Evolutionary conservation across 2,329 filamentous ascomycete genomes (phyloP).

Genomic region (Penicillium sp.): DNA sequence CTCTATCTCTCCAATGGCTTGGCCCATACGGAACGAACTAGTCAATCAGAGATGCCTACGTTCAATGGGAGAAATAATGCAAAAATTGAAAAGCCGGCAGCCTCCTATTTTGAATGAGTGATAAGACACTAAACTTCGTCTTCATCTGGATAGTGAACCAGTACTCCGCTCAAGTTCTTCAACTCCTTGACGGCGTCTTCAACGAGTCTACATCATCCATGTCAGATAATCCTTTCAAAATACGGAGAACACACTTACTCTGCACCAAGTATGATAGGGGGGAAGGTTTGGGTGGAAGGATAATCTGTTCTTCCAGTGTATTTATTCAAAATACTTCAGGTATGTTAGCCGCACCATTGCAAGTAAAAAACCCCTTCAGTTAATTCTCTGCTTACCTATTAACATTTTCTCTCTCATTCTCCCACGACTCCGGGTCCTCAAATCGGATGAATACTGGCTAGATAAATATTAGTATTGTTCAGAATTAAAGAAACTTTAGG

Average conservation of each 20-base stretch:
- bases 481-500: neutral
- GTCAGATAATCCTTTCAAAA: neutral
- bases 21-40: no score
- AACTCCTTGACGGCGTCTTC: conserved; percentile 1
- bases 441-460: conserved; percentile 1
- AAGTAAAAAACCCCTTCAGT: neutral
- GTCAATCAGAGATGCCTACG: no score
- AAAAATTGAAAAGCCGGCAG: no score
- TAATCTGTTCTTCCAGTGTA: neutral
- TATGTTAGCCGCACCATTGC: neutral
- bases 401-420: conserved; percentile 1
- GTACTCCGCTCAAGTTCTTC: neutral
- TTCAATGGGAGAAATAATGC: no score
- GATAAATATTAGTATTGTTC: neutral
- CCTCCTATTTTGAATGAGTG: no score
- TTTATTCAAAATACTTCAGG: neutral
- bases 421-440: neutral
- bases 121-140: conserved; percentile 1
- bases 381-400: neutral
- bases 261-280: neutral
- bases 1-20: no score
- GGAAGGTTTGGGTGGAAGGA: neutral
- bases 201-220: neutral
- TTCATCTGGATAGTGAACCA: neutral
- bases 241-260: neutral